Base-by-base conservation (phyloP, 2,329 filamentous ascomycete species). In the Botrytis squamosa region DNA sequence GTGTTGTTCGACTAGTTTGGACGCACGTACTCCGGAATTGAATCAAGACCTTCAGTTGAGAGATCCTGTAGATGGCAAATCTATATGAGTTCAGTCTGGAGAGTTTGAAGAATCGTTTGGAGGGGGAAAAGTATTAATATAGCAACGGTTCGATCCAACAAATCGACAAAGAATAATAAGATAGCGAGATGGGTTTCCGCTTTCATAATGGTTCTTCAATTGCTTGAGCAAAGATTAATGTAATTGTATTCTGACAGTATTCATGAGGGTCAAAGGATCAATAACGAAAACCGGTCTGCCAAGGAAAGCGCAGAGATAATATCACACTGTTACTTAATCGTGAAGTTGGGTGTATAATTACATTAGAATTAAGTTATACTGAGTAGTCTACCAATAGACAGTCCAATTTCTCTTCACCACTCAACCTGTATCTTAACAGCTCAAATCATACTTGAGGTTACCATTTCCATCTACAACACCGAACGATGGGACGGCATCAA, bases 401-500 rank as follows among this genome's bases (percentile, higher is more conserved):
- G 20, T 25, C 10, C 38, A 38, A 57, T 33, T 52, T 42, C 65
- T 16, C 12, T 42, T 22, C 8, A 38, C n/a, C 36, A 33, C 36
- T 57, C 36, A 33, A 42, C 16, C n/a, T 22, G 36, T 16, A 10
- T 57, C 46, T 59, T 71, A 73, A 73, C 79, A 80, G 60, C 74
- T 74, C 75, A 80, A 75, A 55, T 79, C 75, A 71, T 79, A 80
- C 10, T 75, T 64, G 7, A 76, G 74, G 22, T 77, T 80, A 57
- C 68, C 76, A 73, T 78, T 79, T 8, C 70, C 66, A 75, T 82
- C 82, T 49, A 83, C 80, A 62, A 84, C 79, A 69, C 84, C 83
- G 73, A 85, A 85, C 4, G 78, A 81, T 1, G 83, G 83, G 46
- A 57, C 79, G 38, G 80, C 79, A 68, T 75, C 77, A 80, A 86